phyloP scores from a whole-genome alignment of 2,329 filamentous ascomycete genomes.

The Trichoderma polysporum region DNA sequence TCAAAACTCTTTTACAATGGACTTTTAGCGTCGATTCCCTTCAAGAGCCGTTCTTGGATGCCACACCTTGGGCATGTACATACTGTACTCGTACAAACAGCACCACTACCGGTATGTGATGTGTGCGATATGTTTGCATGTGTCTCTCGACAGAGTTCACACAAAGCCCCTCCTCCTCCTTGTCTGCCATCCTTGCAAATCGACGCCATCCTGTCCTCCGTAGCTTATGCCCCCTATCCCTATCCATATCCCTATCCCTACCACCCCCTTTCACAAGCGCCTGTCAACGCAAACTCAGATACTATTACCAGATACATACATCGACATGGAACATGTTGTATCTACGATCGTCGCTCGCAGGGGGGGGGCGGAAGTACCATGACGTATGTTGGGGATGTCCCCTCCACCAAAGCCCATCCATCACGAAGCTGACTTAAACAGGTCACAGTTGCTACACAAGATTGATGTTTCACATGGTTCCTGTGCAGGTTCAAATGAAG shows the following conservation, averaged over 20 bases:
- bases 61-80: not conserved
- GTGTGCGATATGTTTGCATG: not conserved
- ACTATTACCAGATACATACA: not conserved
- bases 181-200: not conserved
- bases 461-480: not conserved
- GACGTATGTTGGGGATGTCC: slow-evolving; percentile 9
- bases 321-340: not conserved
- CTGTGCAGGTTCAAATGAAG: not conserved
- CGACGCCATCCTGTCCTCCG: not conserved
- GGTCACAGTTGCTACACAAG: not conserved
- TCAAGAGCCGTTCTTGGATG: not conserved
- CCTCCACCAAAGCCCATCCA: not conserved
- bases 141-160: not conserved
- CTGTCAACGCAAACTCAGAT: not conserved
- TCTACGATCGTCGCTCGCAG: slow-evolving; percentile 15
- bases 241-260: not conserved
- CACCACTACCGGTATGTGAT: too few species aligned
- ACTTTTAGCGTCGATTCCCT: not conserved
- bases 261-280: not conserved
- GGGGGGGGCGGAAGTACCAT: slow-evolving; percentile 9
- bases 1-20: not conserved
- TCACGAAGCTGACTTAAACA: not conserved
- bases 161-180: not conserved
- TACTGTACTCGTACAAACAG: too few species aligned
- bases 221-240: not conserved